Percentiles rank a stretch among this genome's conserved stretches.
These are phyloP conservation scores for Prototheca wickerhamii DNA, from an alignment of 163 green algal genomes.

Conservation along the genomic window DNA sequence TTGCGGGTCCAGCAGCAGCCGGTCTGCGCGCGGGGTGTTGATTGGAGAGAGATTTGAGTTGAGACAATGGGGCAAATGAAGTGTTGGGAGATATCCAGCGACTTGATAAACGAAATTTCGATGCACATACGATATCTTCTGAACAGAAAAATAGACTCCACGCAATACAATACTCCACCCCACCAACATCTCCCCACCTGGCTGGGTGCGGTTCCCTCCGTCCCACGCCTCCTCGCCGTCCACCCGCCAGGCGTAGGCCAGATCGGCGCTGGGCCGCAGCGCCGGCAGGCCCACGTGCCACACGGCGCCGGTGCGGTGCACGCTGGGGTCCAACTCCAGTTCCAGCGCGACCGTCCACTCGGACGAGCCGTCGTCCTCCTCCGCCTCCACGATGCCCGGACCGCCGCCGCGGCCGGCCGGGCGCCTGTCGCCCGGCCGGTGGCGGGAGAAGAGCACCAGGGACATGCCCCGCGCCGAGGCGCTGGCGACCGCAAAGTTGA, in stretches of 20 bases:
- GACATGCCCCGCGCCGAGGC: slow-evolving; percentile 37
- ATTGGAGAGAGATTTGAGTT: not conserved
- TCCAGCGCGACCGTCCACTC: slow-evolving; percentile 34
- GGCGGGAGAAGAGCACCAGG: slow-evolving; percentile 64
- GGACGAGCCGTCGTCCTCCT: not conserved
- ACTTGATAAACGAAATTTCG: no score
- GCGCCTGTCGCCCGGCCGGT: slow-evolving; percentile 17
- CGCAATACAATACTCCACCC: not conserved
- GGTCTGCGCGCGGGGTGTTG: slow-evolving; percentile 16
- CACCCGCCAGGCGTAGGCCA: slow-evolving; percentile 69
- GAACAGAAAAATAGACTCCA: not conserved
- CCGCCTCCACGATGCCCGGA: no score
- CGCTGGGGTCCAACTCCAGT: slow-evolving; percentile 47
- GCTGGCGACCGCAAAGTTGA: slow-evolving; percentile 68
- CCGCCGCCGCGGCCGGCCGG: slow-evolving; percentile 5
- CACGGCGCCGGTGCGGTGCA: slow-evolving; percentile 69
- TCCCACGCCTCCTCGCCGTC: slow-evolving; percentile 42
- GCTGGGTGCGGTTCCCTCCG: slow-evolving; percentile 31
- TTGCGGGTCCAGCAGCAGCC: slow-evolving; percentile 47
- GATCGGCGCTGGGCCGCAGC: slow-evolving; percentile 24
- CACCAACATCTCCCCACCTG: slow-evolving; percentile 13
- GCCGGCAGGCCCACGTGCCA: slow-evolving; percentile 73
- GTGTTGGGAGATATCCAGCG: no score
- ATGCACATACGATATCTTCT: no score
- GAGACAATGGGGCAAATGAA: not conserved